Evolutionary conservation across 164 flowering plant genomes (phyloP), one percentile per base, ranked within the genome.

Genomic region (Stephania japonica): DNA sequence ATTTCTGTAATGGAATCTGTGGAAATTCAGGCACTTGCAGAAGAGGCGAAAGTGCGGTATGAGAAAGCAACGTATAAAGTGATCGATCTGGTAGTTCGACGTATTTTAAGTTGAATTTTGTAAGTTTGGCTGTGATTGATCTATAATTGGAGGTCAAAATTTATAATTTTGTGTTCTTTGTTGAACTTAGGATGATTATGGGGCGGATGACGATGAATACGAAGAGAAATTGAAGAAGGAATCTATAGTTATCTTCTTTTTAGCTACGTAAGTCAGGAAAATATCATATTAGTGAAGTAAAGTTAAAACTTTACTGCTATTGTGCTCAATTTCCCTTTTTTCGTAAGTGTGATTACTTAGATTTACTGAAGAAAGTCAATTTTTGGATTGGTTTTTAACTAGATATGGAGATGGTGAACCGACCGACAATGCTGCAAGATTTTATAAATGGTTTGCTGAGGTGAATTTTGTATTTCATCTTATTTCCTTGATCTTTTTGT

Each of bases 391-490:
- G 1, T 67, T 59, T 9, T 19, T 21, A 59, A 59, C 24, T 66
- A 76, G 81, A 24, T 80, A 79, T 76, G 84, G 70, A 74, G 84
- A 79, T 47, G 99, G 99, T 74, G 99, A 94, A 77, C 99, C 99
- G n/a, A 94, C 99, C 0, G 99, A 94, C 69, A 94, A 92, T 83
- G 95, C 98, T 4, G 99, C 99, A 0, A 86, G 95, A 73, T 94
- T 94, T 76, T 94, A 90, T 69, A 94, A 94, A 76, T 94, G 99
- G 99, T 92, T 92, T 75, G 67, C 85, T 0, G 97, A 94, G 89
- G 98, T 94, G 81, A 78, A 64, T 38, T 71, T 25, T 10, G 44
- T 32, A 32, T 41, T 59, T 63, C 9, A 5, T 26, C 23, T 59
- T 18, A 59, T 77, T 65, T 23, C 41, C 0, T 13, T 70, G 19